Conservation (phyloP, 2,329 filamentous ascomycete species). For the Colletotrichum endophyticum region DNA sequence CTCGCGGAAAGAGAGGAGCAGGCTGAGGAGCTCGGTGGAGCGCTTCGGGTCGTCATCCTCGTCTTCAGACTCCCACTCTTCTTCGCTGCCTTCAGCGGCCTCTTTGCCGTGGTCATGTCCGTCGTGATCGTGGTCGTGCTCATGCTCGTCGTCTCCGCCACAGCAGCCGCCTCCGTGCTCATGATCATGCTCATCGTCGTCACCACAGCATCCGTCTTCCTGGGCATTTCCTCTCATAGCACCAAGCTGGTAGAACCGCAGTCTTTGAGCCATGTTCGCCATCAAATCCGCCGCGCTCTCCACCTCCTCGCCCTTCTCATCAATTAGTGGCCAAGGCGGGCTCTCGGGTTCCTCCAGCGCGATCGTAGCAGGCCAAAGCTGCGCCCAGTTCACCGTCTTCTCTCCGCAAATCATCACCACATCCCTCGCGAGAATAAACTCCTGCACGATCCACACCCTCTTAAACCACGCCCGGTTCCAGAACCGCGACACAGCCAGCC, state of each 20-base stretch:
- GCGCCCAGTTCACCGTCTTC: neutral
- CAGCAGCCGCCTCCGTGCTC: constrained; percentile 6
- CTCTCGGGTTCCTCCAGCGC: constrained; percentile 16
- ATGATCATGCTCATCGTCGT: neutral
- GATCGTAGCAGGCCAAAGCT: constrained; percentile 14
- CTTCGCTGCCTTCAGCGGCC: neutral
- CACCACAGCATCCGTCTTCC: neutral
- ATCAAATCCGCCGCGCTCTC: constrained; percentile 15
- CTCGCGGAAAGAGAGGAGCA: constrained; percentile 20
- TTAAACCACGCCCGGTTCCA: constrained; percentile 28
- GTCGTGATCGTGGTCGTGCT: neutral
- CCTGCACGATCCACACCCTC: constrained; percentile 32
- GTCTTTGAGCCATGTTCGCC: constrained; percentile 17
- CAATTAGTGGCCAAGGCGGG: constrained; percentile 14
- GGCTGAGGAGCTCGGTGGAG: constrained; percentile 14
- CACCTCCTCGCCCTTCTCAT: constrained; percentile 6
- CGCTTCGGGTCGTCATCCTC: neutral
- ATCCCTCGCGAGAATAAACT: constrained; percentile 26
- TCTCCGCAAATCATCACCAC: constrained; percentile 28
- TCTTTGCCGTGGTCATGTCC: neutral
- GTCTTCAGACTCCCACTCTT: constrained; percentile 12
- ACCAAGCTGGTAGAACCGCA: constrained; percentile 18
- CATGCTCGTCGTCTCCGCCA: neutral
- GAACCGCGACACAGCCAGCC: constrained; percentile 16
- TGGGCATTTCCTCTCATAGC: neutral